Percentiles rank a stretch among this genome's conserved stretches.
These are phyloP conservation scores for Graphiopsis chlorocephala DNA, from an alignment of 2,329 filamentous ascomycete species.

Conservation along the genomic window DNA sequence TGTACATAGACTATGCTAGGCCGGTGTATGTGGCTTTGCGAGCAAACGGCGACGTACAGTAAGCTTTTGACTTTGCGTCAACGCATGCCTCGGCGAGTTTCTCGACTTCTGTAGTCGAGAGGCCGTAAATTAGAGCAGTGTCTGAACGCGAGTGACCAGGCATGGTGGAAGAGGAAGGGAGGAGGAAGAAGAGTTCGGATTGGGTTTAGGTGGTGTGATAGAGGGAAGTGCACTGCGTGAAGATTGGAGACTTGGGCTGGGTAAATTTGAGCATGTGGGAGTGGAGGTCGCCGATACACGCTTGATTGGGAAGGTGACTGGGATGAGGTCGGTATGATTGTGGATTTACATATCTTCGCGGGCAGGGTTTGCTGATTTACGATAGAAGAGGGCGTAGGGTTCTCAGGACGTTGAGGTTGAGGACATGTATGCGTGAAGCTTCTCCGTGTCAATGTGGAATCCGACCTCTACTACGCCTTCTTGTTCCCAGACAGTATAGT, in stretches of 20 bases:
- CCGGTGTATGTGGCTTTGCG: neutral
- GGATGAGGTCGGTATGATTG: neutral
- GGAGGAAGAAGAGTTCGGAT: neutral
- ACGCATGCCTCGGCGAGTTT: slow-evolving; percentile 61
- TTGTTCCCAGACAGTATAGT: neutral
- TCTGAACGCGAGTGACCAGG: slow-evolving; percentile 36
- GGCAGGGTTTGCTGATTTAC: neutral
- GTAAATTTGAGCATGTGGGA: slow-evolving; percentile 1
- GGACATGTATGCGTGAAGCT: no score
- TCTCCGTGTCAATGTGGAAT: no score
- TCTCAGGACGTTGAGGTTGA: neutral
- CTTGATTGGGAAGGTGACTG: neutral
- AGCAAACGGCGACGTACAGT: slow-evolving; percentile 59
- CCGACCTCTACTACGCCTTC: neutral
- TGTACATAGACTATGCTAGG: neutral
- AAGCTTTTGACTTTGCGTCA: slow-evolving; percentile 73
- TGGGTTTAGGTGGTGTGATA: neutral
- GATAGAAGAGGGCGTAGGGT: neutral
- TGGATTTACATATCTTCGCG: neutral
- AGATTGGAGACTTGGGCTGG: neutral
- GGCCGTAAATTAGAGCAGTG: slow-evolving; percentile 46
- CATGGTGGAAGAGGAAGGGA: slow-evolving; percentile 27
- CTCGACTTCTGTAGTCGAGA: slow-evolving; percentile 64
- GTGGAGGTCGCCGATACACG: neutral
- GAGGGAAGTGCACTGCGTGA: neutral